phyloP scores from a whole-genome alignment of 2,329 filamentous ascomycete species.

The Aspergillus ibericus region DNA sequence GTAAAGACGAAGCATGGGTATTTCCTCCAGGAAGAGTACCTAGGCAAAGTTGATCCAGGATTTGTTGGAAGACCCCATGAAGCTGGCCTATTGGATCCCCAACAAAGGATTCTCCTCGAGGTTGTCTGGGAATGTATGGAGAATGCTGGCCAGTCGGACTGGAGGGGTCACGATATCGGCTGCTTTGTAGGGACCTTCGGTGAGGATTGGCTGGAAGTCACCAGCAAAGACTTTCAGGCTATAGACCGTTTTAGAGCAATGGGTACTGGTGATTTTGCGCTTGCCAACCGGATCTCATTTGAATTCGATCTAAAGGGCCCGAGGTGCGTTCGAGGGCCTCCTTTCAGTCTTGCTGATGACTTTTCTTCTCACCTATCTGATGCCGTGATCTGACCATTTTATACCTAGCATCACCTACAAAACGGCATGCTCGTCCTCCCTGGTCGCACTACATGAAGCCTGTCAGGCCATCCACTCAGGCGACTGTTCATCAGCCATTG shows the following conservation, averaged over 20 bases:
- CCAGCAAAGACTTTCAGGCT: conserved; percentile 20
- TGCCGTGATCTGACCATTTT: neutral
- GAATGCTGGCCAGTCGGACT: conserved; percentile 29
- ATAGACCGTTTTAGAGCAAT: conserved; percentile 17
- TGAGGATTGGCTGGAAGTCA: conserved; percentile 27
- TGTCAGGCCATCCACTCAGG: conserved; percentile 23
- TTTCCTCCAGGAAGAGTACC: conserved; percentile 33
- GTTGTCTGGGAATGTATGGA: conserved; percentile 36
- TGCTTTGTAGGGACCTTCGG: conserved; percentile 28
- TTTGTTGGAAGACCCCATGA: conserved; percentile 29
- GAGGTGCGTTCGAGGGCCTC: conserved; percentile 6
- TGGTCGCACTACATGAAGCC: conserved; percentile 32
- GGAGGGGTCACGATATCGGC: conserved; percentile 32
- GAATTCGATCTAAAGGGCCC: conserved; percentile 25
- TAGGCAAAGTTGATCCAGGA: conserved; percentile 26
- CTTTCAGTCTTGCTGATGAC: neutral
- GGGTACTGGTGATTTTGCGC: conserved; percentile 18
- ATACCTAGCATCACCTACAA: conserved; percentile 26
- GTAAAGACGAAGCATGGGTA: conserved; percentile 22
- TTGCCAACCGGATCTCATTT: conserved; percentile 28
- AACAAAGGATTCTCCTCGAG: conserved; percentile 25
- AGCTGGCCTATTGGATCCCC: conserved; percentile 30
- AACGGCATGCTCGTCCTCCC: conserved; percentile 41
- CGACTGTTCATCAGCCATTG: conserved; percentile 29
- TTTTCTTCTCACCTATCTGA: neutral